A percentile compares a stretch with the other conserved stretches of the same genome.
phyloP scores from a whole-genome alignment of 345 rosid species.

The Eucalyptus pauciflora region DNA sequence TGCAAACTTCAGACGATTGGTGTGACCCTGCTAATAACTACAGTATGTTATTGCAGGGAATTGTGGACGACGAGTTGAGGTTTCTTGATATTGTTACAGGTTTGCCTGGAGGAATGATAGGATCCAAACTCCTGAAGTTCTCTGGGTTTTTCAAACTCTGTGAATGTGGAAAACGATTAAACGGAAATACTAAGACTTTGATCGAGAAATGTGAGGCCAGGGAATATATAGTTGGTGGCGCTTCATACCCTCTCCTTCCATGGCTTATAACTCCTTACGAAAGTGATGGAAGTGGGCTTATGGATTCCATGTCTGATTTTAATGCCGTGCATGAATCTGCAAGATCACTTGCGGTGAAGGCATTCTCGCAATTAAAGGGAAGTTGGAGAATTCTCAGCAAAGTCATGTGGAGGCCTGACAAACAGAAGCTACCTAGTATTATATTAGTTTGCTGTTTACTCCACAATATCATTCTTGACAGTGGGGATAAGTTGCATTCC shows the following conservation, averaged over 20 bases:
- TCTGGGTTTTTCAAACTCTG: slow-evolving; percentile 75
- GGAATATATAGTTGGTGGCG: slow-evolving; percentile 81
- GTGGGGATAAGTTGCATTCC: slow-evolving; percentile 58
- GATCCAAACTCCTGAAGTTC: slow-evolving; percentile 51
- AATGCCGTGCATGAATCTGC: slow-evolving; percentile 47
- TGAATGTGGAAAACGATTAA: slow-evolving; percentile 47
- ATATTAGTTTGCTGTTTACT: slow-evolving; percentile 82
- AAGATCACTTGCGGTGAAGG: slow-evolving; percentile 56
- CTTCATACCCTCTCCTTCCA: slow-evolving; percentile 67
- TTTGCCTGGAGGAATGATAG: slow-evolving; percentile 89
- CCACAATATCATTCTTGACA: slow-evolving; percentile 73
- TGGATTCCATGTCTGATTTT: slow-evolving; percentile 22
- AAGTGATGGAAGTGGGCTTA: slow-evolving; percentile 3
- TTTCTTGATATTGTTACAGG: slow-evolving; percentile 90
- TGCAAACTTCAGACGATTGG: slow-evolving; percentile 94
- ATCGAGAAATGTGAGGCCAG: slow-evolving; percentile 26
- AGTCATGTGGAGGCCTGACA: slow-evolving; percentile 97
- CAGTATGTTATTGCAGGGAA: slow-evolving; percentile 84
- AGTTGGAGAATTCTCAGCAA: slow-evolving; percentile 93
- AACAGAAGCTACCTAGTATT: slow-evolving; percentile 78
- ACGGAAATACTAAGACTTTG: slow-evolving; percentile 35
- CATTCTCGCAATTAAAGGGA: slow-evolving; percentile 71
- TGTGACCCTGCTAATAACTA: slow-evolving; percentile 84
- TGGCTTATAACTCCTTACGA: slow-evolving; percentile 85
- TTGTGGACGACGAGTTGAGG: slow-evolving; percentile 83